Percentiles rank a stretch among this genome's conserved stretches.
These are phyloP conservation scores for Vitis amurensis DNA, from an alignment of 164 flowering plant genomes.

Conservation along the genomic window DNA sequence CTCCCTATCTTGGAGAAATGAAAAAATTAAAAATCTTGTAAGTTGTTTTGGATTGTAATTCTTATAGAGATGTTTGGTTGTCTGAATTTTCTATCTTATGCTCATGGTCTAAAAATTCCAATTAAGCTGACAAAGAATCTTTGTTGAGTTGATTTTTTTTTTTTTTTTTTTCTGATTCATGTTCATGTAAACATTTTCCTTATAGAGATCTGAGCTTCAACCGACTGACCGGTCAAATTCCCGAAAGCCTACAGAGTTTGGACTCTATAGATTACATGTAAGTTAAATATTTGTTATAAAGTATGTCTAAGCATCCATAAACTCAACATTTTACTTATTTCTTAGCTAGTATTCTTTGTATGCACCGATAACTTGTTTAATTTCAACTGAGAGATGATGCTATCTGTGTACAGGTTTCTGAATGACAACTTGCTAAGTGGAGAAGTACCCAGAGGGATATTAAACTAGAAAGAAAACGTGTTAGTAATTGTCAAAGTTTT, in stretches of 20 bases:
- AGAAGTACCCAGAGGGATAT: constrained; percentile 48
- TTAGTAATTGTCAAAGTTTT: constrained; percentile 26
- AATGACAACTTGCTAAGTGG: constrained; percentile 67
- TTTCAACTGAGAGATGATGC: not conserved
- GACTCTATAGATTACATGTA: constrained; percentile 29
- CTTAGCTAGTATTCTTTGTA: too few species aligned
- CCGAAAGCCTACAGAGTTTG: constrained; percentile 25
- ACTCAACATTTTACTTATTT: too few species aligned
- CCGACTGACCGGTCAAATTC: constrained; percentile 54
- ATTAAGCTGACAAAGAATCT: too few species aligned
- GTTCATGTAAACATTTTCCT: not conserved
- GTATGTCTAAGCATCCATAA: too few species aligned
- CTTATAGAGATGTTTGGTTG: too few species aligned
- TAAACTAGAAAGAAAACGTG: constrained; percentile 31
- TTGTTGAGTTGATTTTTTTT: not conserved
- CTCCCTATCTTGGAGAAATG: constrained; percentile 49
- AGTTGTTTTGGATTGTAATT: constrained; percentile 20
- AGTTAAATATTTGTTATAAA: constrained; percentile 9
- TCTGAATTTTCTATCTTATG: too few species aligned
- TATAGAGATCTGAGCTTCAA: constrained; percentile 68
- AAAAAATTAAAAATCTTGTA: constrained; percentile 40
- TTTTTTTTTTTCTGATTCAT: too few species aligned
- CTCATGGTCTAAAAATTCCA: too few species aligned
- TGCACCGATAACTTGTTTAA: not conserved
- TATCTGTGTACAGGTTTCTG: constrained; percentile 53